Conservation (phyloP, 352 stramenopile genomes). For the Elongisporangium prolatum region DNA sequence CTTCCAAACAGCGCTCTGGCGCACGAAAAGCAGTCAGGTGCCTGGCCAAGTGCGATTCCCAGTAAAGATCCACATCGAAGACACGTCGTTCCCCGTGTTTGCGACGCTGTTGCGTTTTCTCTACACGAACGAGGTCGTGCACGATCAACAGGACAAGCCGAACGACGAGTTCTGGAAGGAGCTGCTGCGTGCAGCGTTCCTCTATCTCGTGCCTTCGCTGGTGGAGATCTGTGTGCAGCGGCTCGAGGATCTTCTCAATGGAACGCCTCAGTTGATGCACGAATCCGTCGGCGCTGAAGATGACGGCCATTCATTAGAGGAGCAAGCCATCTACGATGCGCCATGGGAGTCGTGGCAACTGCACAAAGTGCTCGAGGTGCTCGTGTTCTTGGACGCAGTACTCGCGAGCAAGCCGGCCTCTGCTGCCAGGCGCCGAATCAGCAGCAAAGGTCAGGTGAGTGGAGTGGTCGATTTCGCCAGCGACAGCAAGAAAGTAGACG, state of each 20-base stretch:
- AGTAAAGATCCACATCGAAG: constrained; percentile 76
- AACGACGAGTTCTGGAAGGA: constrained; percentile 54
- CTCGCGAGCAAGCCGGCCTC: constrained; percentile 34
- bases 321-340: neutral
- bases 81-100: constrained; percentile 76
- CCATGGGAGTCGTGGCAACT: constrained; percentile 11
- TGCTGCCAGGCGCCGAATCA: constrained; percentile 7
- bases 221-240: constrained; percentile 55
- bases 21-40: constrained; percentile 65
- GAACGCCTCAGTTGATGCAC: neutral
- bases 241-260: constrained; percentile 25
- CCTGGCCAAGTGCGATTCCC: constrained; percentile 68
- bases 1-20: constrained; percentile 57
- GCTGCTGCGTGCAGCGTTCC: constrained; percentile 56
- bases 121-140: constrained; percentile 65
- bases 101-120: constrained; percentile 62
- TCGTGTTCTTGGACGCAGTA: constrained; percentile 60
- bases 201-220: constrained; percentile 68
- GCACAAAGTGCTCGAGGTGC: constrained; percentile 28
- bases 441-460: constrained; percentile 1
- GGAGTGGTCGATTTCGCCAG: constrained; percentile 1
- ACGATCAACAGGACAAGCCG: neutral
- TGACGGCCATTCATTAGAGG: constrained; percentile 3
- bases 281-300: neutral
- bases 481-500: neutral